These are phyloP conservation scores for Colletotrichum sidae DNA, from an alignment of 2,329 filamentous ascomycete genomes.

Conservation along the genomic window DNA sequence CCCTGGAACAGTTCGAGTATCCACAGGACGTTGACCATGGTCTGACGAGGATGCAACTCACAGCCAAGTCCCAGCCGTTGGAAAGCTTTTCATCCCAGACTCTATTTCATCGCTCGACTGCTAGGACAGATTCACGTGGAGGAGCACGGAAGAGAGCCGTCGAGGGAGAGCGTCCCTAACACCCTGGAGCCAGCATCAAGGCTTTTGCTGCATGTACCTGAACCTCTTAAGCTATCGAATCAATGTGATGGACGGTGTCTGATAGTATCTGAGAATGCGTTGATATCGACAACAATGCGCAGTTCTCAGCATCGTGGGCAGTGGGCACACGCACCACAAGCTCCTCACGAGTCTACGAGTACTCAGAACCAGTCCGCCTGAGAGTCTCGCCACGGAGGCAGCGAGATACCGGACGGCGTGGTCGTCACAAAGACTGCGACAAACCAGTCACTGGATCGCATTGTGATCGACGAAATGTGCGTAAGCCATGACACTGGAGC, in stretches of 20 bases:
- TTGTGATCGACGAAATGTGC: conserved; percentile 53
- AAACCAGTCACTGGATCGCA: conserved; percentile 46
- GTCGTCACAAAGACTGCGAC: conserved; percentile 48
- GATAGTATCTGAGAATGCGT: conserved; percentile 39
- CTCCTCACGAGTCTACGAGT: conserved; percentile 38
- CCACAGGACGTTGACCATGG: too few species aligned
- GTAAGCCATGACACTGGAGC: background rate
- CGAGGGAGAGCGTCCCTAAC: conserved; percentile 45
- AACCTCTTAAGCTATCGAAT: conserved; percentile 43
- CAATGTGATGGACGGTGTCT: conserved; percentile 26
- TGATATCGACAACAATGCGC: conserved; percentile 41
- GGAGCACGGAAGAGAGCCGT: conserved; percentile 36
- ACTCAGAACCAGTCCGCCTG: conserved; percentile 35
- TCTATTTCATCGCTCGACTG: too few species aligned
- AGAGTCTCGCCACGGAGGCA: conserved; percentile 42
- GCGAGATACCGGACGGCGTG: conserved; percentile 51
- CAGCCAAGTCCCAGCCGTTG: too few species aligned
- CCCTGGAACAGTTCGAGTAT: too few species aligned
- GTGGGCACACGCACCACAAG: conserved; percentile 40
- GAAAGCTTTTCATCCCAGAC: too few species aligned
- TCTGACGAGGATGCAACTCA: too few species aligned
- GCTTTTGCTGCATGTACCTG: conserved; percentile 44
- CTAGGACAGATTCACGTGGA: conserved; percentile 24
- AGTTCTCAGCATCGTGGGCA: conserved; percentile 41
- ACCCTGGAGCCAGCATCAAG: conserved; percentile 46